These are phyloP conservation scores for Emmonsia crescens DNA, from an alignment of 2,329 filamentous ascomycete genomes.

Conservation along the genomic window DNA sequence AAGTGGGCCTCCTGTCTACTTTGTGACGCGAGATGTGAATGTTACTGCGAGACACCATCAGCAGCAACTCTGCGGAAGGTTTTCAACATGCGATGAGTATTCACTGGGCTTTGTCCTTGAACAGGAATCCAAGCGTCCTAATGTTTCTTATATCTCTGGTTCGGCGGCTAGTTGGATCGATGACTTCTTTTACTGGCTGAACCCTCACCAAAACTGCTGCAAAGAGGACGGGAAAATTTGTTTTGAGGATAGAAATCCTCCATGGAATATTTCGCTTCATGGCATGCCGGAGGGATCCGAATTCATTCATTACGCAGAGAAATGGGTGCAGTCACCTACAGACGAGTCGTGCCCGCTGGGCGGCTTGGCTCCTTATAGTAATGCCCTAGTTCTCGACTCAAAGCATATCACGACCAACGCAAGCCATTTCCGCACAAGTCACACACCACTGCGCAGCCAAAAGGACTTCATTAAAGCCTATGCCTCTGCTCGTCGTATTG, in stretches of 20 bases:
- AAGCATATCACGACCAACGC: conserved; percentile 59
- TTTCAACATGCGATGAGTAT: conserved; percentile 73
- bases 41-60: conserved; percentile 65
- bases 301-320: conserved; percentile 73
- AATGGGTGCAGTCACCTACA: conserved; percentile 72
- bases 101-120: conserved; percentile 86
- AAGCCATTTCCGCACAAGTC: conserved; percentile 83
- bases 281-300: conserved; percentile 94
- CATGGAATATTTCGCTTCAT: conserved; percentile 78
- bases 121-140: conserved; percentile 80
- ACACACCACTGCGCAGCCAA: conserved; percentile 78
- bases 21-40: conserved; percentile 76
- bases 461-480: conserved; percentile 89
- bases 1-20: conserved; percentile 88
- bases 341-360: conserved; percentile 77
- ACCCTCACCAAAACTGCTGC: conserved; percentile 71
- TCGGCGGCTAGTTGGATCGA: conserved; percentile 93
- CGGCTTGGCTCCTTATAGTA: conserved; percentile 75
- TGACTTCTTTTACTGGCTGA: conserved; percentile 94
- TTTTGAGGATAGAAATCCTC: conserved; percentile 63
- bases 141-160: conserved; percentile 78
- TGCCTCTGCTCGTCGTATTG: conserved; percentile 76
- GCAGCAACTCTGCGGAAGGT: conserved; percentile 78
- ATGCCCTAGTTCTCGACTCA: conserved; percentile 68
- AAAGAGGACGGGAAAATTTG: conserved; percentile 61